A percentile compares a stretch with the other conserved stretches of the same genome.
These are phyloP conservation scores for Fermentozyma sake DNA, from an alignment of 1,139 yeast genomes.

Conservation along the genomic window DNA sequence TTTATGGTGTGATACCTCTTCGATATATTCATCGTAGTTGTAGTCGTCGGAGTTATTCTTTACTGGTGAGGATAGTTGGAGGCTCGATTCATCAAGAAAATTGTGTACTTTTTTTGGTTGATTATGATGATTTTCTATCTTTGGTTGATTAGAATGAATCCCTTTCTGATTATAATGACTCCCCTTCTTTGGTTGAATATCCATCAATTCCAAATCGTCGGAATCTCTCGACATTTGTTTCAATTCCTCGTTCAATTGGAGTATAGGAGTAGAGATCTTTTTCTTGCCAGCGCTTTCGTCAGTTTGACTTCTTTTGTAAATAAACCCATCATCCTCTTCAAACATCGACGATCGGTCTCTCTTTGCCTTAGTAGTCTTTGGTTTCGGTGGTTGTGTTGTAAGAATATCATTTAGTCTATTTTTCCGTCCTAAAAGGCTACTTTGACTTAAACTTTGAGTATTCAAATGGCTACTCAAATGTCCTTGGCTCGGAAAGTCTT, in stretches of 20 bases:
- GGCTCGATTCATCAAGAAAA: conserved; percentile 12
- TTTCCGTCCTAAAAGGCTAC: conserved; percentile 18
- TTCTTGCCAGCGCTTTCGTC: conserved; percentile 8
- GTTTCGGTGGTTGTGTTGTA: conserved; percentile 1
- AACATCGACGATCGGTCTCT: no score
- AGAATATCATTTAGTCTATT: conserved; percentile 25
- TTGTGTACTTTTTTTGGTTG: conserved; percentile 3
- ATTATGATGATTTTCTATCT: no score
- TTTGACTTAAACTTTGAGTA: no score
- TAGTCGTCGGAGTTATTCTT: conserved; percentile 5
- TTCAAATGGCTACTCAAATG: no score
- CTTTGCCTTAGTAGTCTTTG: conserved; percentile 1
- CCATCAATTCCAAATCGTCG: conserved; percentile 7
- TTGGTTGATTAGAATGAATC: no score
- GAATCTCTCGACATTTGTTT: conserved; percentile 6
- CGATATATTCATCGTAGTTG: conserved; percentile 23
- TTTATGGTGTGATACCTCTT: conserved; percentile 29
- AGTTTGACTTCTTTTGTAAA: conserved; percentile 32
- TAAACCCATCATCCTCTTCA: conserved; percentile 46
- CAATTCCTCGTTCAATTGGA: conserved; percentile 22
- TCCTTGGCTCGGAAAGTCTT: no score
- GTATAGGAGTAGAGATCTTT: conserved; percentile 23
- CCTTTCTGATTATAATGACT: no score
- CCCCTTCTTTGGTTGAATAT: no score
- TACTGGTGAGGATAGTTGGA: conserved; percentile 24